Evolutionary conservation across 352 stramenopile genomes (phyloP), one percentile per base, ranked within the genome.

Genomic region (Phytophthora uliginosa): DNA sequence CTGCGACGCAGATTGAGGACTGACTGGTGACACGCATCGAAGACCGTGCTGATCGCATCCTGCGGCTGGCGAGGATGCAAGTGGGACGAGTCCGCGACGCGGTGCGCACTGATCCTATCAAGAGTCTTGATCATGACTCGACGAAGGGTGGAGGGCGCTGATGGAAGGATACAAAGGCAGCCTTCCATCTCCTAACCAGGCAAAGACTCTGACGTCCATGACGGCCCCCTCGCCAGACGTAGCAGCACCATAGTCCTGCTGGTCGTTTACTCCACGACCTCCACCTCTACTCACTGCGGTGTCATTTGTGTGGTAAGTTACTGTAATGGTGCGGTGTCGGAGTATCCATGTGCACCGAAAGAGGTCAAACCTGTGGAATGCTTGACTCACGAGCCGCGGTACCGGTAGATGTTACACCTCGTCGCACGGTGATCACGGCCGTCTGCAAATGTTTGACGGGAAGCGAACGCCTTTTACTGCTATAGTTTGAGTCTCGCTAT

Each of bases 41-140:
- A 69, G 52, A 59, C 53, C 58, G 53, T 51, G 59, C 59, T 63
- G 42, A 40, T 73, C 42, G 22, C 22, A 66, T 60, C 63, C 45
- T 54, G 28, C 45, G 52, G 47, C 60, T 65, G 20, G 15, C 54
- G 18, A 60, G 20, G 54, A 48, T 60, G 33, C 60, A 61, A 47
- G 67, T 70, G 61, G 67, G 28, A 69, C 53, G 10, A 54, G 57
- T 58, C 38, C 61, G 18, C 20, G 13, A 59, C 48, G 28, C 28
- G 52, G 59, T 73, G 66, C 40, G 26, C 31, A 36, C 5, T 20
- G 59, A 47, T 15, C 8, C 53, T 63, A 45, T 57, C 28, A n/a
- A 13, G 13, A 17, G 31, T 15, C 13, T 42, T 15, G 5, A 31
- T 31, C 28, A 17, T 42, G 17, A 50, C 42, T n/a, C 31, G n/a